Evolutionary conservation across 1,139 yeast species (phyloP).

Genomic region (Candida tropicalis): DNA sequence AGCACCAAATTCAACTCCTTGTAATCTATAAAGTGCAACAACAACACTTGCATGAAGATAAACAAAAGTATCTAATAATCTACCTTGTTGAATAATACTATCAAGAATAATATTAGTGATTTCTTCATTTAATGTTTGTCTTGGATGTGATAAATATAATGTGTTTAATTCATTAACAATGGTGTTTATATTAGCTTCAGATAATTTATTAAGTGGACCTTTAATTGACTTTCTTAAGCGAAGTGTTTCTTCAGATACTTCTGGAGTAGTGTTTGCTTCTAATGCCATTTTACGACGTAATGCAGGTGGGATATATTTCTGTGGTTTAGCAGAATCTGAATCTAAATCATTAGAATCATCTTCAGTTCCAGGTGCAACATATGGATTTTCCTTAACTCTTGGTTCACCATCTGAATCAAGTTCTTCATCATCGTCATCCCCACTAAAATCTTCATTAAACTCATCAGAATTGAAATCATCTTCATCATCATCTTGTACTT

Average conservation of each 20-base stretch:
- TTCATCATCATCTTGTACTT: slow-evolving; percentile 26
- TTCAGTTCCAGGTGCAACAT: slow-evolving; percentile 65
- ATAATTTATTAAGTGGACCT: slow-evolving; percentile 80
- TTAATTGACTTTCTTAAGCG: slow-evolving; percentile 65
- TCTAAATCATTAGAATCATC: slow-evolving; percentile 12
- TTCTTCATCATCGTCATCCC: slow-evolving; percentile 14
- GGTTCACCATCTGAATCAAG: slow-evolving; percentile 24
- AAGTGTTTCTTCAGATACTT: slow-evolving; percentile 48
- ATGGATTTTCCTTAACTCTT: slow-evolving; percentile 72
- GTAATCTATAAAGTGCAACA: slow-evolving; percentile 71
- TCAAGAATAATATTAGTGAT: slow-evolving; percentile 66
- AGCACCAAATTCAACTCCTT: slow-evolving; percentile 93
- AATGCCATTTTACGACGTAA: slow-evolving; percentile 56
- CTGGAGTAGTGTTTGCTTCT: slow-evolving; percentile 26
- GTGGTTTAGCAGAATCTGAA: slow-evolving; percentile 22
- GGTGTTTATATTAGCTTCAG: slow-evolving; percentile 77
- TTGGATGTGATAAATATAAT: slow-evolving; percentile 65
- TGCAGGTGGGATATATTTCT: slow-evolving; percentile 83
- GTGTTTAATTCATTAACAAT: slow-evolving; percentile 71
- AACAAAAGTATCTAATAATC: slow-evolving; percentile 76
- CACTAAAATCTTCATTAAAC: slow-evolving; percentile 62
- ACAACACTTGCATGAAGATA: slow-evolving; percentile 79
- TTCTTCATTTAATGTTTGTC: slow-evolving; percentile 74
- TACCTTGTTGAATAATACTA: slow-evolving; percentile 64
- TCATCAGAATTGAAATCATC: slow-evolving; percentile 38